Evolutionary conservation across 768 basidiomycete genomes (phyloP), one percentile per base, ranked within the genome.

Genomic region (Rhodocollybia butyracea): DNA sequence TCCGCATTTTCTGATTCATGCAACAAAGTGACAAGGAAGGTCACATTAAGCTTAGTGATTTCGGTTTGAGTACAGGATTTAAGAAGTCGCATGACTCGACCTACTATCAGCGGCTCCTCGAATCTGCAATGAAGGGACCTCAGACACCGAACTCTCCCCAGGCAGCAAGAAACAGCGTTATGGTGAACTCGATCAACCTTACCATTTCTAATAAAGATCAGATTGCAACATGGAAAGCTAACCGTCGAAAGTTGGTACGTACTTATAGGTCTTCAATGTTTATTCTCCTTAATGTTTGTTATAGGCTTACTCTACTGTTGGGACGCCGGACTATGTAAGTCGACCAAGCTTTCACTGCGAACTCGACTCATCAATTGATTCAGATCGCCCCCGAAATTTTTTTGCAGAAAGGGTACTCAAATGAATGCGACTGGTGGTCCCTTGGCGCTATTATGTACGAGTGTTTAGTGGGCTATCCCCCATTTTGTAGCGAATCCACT

Each of bases 381-480:
- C 39, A 40, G 5, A 34, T 98, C 63, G 94, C 96, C 2, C 94
- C 95, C 1, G 95, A 98, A 69, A 97, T 98, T 64, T 98, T 98
- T 78, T 70, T 89, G 57, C 93, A 95, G 68, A 88, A 91, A 66
- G 97, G 97, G n/a, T 98, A 98, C 68, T 94, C 92, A 22, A 92
- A 95, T 64, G 95, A 96, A 70, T 98, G 95, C 65, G 97, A 99
- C 70, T 98, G 95, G 94, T 99, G 97, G 48, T 97, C 95, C 7
- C 79, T 98, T 27, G 97, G 97, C 4, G 92, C 94, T 17, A 98
- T 98, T 76, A 95, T 93, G 89, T 99, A 97, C 68, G 96, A 98
- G 72, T 97, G 90, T 70, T 75, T 98, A 22, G 92, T 98, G 60
- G 97, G 97, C 54, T 98, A 97, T 70, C 94, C 95, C 22, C 94